A percentile compares a stretch with the other conserved stretches of the same genome.
phyloP scores from a whole-genome alignment of 495 filamentous ascomycete species.

The Trichoderma virens region DNA sequence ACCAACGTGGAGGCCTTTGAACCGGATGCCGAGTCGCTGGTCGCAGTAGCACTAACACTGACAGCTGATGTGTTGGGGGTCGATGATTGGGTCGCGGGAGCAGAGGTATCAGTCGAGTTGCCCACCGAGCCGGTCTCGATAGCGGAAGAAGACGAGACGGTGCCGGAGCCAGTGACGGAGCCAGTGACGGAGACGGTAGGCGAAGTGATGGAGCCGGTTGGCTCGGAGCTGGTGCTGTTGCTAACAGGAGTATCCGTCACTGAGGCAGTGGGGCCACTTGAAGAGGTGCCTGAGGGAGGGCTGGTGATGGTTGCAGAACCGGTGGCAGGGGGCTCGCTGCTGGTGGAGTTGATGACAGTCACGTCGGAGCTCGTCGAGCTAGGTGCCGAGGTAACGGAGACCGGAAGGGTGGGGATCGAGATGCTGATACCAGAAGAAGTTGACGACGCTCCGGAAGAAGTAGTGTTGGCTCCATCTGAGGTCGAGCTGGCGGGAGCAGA shows the following conservation, averaged over 20 bases:
- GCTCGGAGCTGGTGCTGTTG: not conserved
- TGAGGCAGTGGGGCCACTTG: not conserved
- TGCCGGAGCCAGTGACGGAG: too few relatives aligned
- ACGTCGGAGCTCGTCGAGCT: not conserved
- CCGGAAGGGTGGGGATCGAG: not conserved
- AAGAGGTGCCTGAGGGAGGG: not conserved
- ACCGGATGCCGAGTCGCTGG: not conserved
- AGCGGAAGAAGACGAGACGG: not conserved
- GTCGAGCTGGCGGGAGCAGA: not conserved
- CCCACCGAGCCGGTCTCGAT: not conserved
- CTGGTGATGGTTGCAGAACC: not conserved
- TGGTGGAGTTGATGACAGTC: slow-evolving; percentile 5
- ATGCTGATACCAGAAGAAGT: not conserved
- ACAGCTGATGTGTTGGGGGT: not conserved
- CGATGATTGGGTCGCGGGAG: slow-evolving; percentile 1
- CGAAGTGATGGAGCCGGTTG: not conserved
- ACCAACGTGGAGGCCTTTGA: not conserved
- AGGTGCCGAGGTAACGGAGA: not conserved
- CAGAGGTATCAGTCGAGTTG: not conserved
- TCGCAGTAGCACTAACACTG: too few relatives aligned
- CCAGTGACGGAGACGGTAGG: not conserved
- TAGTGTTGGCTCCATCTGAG: not conserved
- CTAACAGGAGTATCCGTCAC: not conserved
- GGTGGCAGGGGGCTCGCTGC: not conserved
- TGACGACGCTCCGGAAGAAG: not conserved